Conservation (phyloP, 805 yeast species). For the Metschnikowia lunata region DNA sequence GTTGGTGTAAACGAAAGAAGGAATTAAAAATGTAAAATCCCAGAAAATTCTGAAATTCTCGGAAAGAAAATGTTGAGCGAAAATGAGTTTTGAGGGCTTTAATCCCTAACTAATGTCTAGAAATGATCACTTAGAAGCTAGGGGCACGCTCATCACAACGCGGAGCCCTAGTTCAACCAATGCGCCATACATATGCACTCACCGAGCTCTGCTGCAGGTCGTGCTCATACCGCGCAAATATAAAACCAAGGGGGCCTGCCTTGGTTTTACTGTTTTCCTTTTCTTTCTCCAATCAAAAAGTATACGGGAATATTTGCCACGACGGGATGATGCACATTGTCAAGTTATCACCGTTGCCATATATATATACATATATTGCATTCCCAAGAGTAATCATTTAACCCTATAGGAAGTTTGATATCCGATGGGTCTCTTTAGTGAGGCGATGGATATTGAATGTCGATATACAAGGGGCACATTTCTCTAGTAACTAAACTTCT, state of each 20-base stretch:
- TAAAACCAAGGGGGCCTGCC: constrained; percentile 13
- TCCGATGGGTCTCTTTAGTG: constrained; percentile 47
- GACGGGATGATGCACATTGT: constrained; percentile 57
- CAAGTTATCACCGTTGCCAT: constrained; percentile 68
- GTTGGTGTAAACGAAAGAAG: too few species aligned
- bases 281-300: constrained; percentile 53
- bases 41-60: too few species aligned
- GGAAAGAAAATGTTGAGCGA: too few species aligned
- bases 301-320: constrained; percentile 62
- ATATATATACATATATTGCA: constrained; percentile 27
- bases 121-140: too few species aligned
- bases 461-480: constrained; percentile 46
- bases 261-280: constrained; percentile 6
- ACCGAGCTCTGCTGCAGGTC: constrained; percentile 2
- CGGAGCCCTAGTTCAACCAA: too few species aligned
- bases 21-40: too few species aligned
- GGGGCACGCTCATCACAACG: too few species aligned
- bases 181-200: too few species aligned
- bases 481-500: not conserved
- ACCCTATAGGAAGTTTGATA: constrained; percentile 61
- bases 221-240: constrained; percentile 11
- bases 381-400: constrained; percentile 48
- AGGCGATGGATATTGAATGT: constrained; percentile 58
- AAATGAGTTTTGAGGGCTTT: too few species aligned
- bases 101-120: too few species aligned